These are phyloP conservation scores for Wickerhamiella sorbophila DNA, from an alignment of 805 yeast genomes.

Conservation along the genomic window DNA sequence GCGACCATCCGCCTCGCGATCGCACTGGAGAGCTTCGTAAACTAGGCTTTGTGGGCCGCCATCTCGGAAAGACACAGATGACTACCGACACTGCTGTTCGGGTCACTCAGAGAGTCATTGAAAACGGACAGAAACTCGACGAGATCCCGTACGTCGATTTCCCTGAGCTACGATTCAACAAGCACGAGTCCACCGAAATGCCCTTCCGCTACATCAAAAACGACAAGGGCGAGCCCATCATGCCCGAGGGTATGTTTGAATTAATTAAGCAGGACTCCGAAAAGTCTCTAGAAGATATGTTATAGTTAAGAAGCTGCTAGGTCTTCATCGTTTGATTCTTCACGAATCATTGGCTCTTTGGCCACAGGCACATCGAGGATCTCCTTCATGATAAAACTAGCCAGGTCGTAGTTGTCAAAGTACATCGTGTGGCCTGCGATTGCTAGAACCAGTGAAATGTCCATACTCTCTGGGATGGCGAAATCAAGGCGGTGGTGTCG, in stretches of 20 bases:
- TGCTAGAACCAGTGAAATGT: slow-evolving; percentile 65
- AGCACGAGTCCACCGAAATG: slow-evolving; percentile 92
- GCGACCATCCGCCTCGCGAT: slow-evolving; percentile 77
- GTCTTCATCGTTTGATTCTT: slow-evolving; percentile 11
- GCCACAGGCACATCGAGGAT: slow-evolving; percentile 20
- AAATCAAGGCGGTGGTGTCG: slow-evolving; percentile 72
- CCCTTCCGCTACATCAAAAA: slow-evolving; percentile 84
- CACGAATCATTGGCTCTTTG: slow-evolving; percentile 1
- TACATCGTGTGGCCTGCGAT: slow-evolving; percentile 77
- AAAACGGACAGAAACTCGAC: slow-evolving; percentile 42
- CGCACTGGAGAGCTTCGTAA: slow-evolving; percentile 83
- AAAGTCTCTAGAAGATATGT: slow-evolving; percentile 31
- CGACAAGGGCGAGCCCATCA: slow-evolving; percentile 50
- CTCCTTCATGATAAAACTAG: slow-evolving; percentile 61
- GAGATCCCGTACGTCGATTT: slow-evolving; percentile 77
- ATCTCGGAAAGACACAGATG: slow-evolving; percentile 84
- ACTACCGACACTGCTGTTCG: slow-evolving; percentile 96
- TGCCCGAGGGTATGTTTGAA: slow-evolving; percentile 85
- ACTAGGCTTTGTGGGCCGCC: slow-evolving; percentile 74
- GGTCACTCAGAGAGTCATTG: slow-evolving; percentile 71
- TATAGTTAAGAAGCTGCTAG: slow-evolving; percentile 1
- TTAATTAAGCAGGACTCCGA: slow-evolving; percentile 77
- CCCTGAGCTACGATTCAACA: slow-evolving; percentile 81
- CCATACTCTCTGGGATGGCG: slow-evolving; percentile 62
- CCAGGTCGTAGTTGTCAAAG: slow-evolving; percentile 74